Evolutionary conservation across 805 yeast genomes (phyloP).

Genomic region (Saccharomyces paradoxus): DNA sequence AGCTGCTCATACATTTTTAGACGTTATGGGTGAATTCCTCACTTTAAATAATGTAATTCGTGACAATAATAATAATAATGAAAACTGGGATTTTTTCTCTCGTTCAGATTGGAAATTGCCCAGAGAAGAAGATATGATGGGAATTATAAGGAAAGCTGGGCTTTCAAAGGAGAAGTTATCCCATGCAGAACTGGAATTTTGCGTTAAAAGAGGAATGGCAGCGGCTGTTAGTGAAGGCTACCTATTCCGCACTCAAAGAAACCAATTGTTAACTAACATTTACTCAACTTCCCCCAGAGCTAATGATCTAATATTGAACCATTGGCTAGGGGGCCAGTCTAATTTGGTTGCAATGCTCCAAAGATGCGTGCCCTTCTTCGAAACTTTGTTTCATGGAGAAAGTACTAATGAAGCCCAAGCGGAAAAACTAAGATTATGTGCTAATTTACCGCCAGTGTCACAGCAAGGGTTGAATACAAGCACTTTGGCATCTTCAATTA

Average conservation of each 20-base stretch:
- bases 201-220: constrained; percentile 48
- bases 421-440: constrained; percentile 11
- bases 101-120: constrained; percentile 38
- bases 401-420: not conserved
- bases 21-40: constrained; percentile 59
- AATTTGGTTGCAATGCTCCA: constrained; percentile 15
- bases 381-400: constrained; percentile 5
- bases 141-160: constrained; percentile 35
- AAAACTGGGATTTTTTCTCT: constrained; percentile 18
- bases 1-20: constrained; percentile 47
- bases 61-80: constrained; percentile 3
- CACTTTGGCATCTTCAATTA: not conserved
- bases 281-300: constrained; percentile 15
- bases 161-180: constrained; percentile 25
- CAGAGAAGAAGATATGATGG: constrained; percentile 32
- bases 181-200: constrained; percentile 33
- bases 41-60: constrained; percentile 33
- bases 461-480: not conserved
- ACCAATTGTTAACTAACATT: constrained; percentile 9
- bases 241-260: constrained; percentile 8
- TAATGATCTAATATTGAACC: constrained; percentile 17
- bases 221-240: constrained; percentile 42
- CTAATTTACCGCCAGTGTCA: constrained; percentile 13
- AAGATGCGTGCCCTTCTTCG: constrained; percentile 14
- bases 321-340: constrained; percentile 24